Evolutionary conservation across 306 rosid species (phyloP), one percentile per base, ranked within the genome.

Genomic region (Vicia sativa): DNA sequence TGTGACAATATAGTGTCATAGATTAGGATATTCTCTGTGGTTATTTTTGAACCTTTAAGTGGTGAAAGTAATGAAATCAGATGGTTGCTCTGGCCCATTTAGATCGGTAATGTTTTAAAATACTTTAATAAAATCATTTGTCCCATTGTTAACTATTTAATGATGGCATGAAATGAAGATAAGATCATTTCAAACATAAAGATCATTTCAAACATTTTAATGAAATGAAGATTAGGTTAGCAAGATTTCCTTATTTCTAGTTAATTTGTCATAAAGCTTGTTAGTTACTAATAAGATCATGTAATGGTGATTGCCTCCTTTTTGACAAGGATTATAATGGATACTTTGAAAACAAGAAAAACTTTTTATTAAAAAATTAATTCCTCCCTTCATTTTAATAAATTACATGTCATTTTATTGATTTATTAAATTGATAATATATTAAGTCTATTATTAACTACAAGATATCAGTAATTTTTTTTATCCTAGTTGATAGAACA

Each of bases 291-390:
- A 13, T 14, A 11, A 65, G 72, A 31, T 42, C 44, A 45, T 26
- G 64, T 10, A 28, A 26, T 35, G 44, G 59, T 52, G 49, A 53
- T 11, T 42, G 25, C 70, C 65, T 43, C 68, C 73, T 55, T 28
- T 9, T 56, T 49, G 14, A 54, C 31, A 56, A 3, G 21, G 83
- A 80, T 53, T 73, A 82, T 85, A 52, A 84, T 86, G 79, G 72
- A 79, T 59, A 19, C 88, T 88, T 84, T 66, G 70, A 76, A 38
- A n/a, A 29, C 71, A 88, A 81, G 87, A 83, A 73, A 77, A 63
- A 14, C 28, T 68, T 26, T 26, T 26, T 26, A 3, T 26, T 26
- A 2, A 26, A 4, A 4, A 4, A 26, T 26, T 26, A 3, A 26
- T 3, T 3, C 4, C 29, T 26, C 29, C 3, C 3, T n/a, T n/a